A percentile compares a stretch with the other conserved stretches of the same genome.
Conservation (phyloP, 139 green algal species). For the Dunaliella sp. region DNA sequence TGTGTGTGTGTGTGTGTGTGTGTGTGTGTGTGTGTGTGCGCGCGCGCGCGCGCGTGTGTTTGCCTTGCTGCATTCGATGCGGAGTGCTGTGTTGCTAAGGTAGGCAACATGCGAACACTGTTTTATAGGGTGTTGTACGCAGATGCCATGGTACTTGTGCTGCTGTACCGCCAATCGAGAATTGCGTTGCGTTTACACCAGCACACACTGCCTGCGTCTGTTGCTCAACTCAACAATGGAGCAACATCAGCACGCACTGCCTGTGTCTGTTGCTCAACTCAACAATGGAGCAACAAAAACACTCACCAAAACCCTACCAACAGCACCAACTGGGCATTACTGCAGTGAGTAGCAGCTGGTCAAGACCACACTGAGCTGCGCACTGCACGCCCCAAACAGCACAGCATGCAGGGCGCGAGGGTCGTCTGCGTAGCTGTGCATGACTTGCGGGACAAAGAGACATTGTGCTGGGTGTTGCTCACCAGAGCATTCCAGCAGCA, state of each 20-base stretch:
- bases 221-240: background rate
- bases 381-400: slow-evolving; percentile 61
- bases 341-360: too few relatives aligned
- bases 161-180: too few relatives aligned
- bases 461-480: slow-evolving; percentile 58
- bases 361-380: too few relatives aligned
- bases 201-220: too few relatives aligned
- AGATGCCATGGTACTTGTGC: too few relatives aligned
- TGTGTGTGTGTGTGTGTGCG: background rate
- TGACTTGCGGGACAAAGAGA: slow-evolving; percentile 75
- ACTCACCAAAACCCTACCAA: too few relatives aligned
- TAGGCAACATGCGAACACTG: background rate
- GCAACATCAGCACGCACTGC: background rate
- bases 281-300: background rate
- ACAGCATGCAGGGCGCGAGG: slow-evolving; percentile 77
- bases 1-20: background rate
- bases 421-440: slow-evolving; percentile 75
- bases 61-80: background rate
- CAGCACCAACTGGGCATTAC: too few relatives aligned
- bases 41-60: background rate
- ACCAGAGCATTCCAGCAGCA: background rate
- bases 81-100: slow-evolving; percentile 1
- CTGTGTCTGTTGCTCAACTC: background rate
- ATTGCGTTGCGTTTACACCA: too few relatives aligned
- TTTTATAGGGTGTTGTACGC: too few relatives aligned